Percentiles rank a stretch among this genome's conserved stretches.
Conservation (phyloP, 2,329 filamentous ascomycete genomes). For the Fonsecaea erecta region DNA sequence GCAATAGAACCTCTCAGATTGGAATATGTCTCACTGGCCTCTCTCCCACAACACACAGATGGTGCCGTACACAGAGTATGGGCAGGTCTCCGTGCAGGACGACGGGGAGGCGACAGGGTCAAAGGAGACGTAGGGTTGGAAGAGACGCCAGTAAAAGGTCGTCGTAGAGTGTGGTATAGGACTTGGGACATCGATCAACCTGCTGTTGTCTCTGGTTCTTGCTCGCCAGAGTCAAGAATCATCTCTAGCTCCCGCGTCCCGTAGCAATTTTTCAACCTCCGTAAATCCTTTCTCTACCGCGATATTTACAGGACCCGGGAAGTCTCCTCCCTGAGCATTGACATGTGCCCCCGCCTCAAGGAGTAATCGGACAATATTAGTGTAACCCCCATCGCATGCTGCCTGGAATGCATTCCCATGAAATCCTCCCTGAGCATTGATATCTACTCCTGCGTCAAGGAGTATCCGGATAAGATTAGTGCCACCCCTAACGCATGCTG, state of each 20-base stretch:
- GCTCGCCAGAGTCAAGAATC: too few species aligned
- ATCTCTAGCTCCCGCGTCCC: not conserved
- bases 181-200: not conserved
- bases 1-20: too few species aligned
- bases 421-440: not conserved
- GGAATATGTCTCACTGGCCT: too few species aligned
- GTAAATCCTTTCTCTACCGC: too few species aligned
- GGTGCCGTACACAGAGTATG: not conserved
- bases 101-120: not conserved
- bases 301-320: too few species aligned
- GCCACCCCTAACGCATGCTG: not conserved
- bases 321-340: too few species aligned
- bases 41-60: too few species aligned
- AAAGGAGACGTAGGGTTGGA: not conserved
- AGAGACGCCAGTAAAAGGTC: not conserved
- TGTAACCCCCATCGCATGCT: too few species aligned
- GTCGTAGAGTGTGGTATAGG: not conserved
- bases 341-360: too few species aligned
- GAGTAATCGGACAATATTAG: too few species aligned
- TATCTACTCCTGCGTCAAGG: not conserved
- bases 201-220: not conserved
- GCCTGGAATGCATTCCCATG: not conserved
- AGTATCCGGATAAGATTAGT: not conserved
- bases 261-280: too few species aligned
- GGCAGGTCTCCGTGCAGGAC: not conserved